Conservation (phyloP, 805 yeast genomes). For the Metschnikowia proteae region DNA sequence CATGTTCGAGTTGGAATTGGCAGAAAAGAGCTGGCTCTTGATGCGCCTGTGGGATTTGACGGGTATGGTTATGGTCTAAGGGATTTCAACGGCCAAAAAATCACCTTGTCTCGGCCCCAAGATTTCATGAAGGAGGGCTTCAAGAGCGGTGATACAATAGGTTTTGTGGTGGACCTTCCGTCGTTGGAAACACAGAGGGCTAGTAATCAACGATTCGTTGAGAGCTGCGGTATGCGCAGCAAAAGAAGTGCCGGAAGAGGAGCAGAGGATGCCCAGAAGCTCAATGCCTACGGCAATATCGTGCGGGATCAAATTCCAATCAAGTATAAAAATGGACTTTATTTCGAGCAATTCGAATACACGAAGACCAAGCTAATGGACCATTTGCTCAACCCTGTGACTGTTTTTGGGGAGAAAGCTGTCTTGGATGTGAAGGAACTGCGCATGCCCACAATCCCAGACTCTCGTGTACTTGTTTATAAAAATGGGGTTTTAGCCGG, state of each 20-base stretch:
- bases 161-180: slow-evolving; percentile 73
- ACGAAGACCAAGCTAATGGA: slow-evolving; percentile 66
- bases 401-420: slow-evolving; percentile 66
- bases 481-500: slow-evolving; percentile 74
- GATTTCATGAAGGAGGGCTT: slow-evolving; percentile 56
- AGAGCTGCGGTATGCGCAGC: neutral
- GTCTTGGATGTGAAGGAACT: slow-evolving; percentile 39
- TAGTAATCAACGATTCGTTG: slow-evolving; percentile 32
- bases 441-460: slow-evolving; percentile 44
- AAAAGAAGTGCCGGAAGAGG: slow-evolving; percentile 1
- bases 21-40: slow-evolving; percentile 81
- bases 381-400: slow-evolving; percentile 67
- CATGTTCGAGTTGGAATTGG: slow-evolving; percentile 84
- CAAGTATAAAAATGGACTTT: slow-evolving; percentile 68
- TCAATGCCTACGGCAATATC: slow-evolving; percentile 36
- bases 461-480: slow-evolving; percentile 63
- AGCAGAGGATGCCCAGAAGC: slow-evolving; percentile 14
- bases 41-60: slow-evolving; percentile 95
- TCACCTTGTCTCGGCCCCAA: slow-evolving; percentile 70
- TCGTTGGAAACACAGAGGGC: slow-evolving; percentile 39
- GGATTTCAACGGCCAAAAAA: slow-evolving; percentile 68
- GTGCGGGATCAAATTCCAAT: slow-evolving; percentile 86
- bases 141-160: slow-evolving; percentile 75
- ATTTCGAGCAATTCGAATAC: slow-evolving; percentile 83
- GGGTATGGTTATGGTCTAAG: slow-evolving; percentile 90